A percentile compares a stretch with the other conserved stretches of the same genome.
These are phyloP conservation scores for Lobosporangium transversale DNA, from an alignment of 192 early-diverging fungal genomes.

Conservation along the genomic window DNA sequence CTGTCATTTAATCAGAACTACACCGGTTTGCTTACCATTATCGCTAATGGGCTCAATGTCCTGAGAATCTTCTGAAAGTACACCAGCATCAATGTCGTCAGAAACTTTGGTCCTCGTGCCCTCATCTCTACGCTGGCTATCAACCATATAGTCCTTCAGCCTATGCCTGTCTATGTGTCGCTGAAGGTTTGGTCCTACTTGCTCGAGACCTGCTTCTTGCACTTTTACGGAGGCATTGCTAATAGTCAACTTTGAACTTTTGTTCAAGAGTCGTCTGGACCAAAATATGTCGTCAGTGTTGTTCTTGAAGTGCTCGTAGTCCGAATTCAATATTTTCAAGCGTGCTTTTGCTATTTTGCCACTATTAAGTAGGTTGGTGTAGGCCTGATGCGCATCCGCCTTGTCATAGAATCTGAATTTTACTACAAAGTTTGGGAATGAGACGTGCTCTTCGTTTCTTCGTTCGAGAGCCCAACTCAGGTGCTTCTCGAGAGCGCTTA, in stretches of 20 bases:
- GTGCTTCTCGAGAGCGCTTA: slow-evolving; percentile 1
- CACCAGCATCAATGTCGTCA: slow-evolving; percentile 1
- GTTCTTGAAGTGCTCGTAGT: slow-evolving; percentile 16
- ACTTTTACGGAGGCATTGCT: slow-evolving; percentile 9
- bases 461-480: slow-evolving; percentile 6
- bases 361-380: slow-evolving; percentile 3
- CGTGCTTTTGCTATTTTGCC: slow-evolving; percentile 9
- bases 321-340: not conserved
- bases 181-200: slow-evolving; percentile 11
- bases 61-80: not conserved
- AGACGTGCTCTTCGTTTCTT: slow-evolving; percentile 12
- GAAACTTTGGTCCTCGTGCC: slow-evolving; percentile 6
- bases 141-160: not conserved
- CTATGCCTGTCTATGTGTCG: slow-evolving; percentile 3
- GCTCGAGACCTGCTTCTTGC: slow-evolving; percentile 22
- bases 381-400: slow-evolving; percentile 17
- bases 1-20: slow-evolving; percentile 4
- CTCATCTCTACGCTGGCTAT: not conserved
- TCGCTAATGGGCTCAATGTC: slow-evolving; percentile 4
- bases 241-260: slow-evolving; percentile 14
- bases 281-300: slow-evolving; percentile 20
- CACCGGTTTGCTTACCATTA: slow-evolving; percentile 14
- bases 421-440: slow-evolving; percentile 14
- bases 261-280: slow-evolving; percentile 18
- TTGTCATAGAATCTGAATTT: slow-evolving; percentile 16